Conservation (phyloP, 805 yeast genomes). For the Metschnikowia similis region DNA sequence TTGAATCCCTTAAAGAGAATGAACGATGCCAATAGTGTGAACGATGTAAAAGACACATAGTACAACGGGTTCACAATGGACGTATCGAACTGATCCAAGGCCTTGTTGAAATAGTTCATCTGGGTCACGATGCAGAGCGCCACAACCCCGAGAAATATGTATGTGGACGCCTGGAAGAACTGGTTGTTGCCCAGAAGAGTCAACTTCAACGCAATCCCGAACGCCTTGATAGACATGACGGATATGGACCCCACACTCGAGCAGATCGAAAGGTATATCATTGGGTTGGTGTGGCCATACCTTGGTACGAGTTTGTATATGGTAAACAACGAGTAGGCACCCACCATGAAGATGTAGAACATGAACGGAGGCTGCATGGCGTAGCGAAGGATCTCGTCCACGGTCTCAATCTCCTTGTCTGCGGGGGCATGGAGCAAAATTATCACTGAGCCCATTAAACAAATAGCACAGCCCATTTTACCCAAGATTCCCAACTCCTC, state of each 20-base stretch:
- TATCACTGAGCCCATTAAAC: slow-evolving; percentile 81
- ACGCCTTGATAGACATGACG: slow-evolving; percentile 89
- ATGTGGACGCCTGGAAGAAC: slow-evolving; percentile 79
- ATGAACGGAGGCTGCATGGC: slow-evolving; percentile 78
- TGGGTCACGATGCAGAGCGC: slow-evolving; percentile 80
- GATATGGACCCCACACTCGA: slow-evolving; percentile 87
- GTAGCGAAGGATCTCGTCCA: slow-evolving; percentile 78
- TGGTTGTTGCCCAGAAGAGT: slow-evolving; percentile 84
- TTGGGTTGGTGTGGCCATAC: slow-evolving; percentile 76
- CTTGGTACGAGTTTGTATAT: slow-evolving; percentile 78
- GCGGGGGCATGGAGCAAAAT: slow-evolving; percentile 91
- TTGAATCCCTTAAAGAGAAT: slow-evolving; percentile 83
- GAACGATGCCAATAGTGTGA: slow-evolving; percentile 80
- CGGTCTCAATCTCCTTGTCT: slow-evolving; percentile 84
- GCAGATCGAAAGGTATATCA: slow-evolving; percentile 86
- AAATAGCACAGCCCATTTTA: slow-evolving; percentile 88
- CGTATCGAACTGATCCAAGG: slow-evolving; percentile 88
- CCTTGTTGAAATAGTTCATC: slow-evolving; percentile 92
- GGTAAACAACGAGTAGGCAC: slow-evolving; percentile 68
- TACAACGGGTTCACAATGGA: slow-evolving; percentile 88
- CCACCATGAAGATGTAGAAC: slow-evolving; percentile 59
- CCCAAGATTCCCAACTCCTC: slow-evolving; percentile 88
- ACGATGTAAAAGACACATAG: slow-evolving; percentile 88
- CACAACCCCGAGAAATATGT: slow-evolving; percentile 73
- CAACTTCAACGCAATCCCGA: slow-evolving; percentile 85